These are phyloP conservation scores for Populus alba DNA, from an alignment of 345 rosid genomes.

Conservation along the genomic window DNA sequence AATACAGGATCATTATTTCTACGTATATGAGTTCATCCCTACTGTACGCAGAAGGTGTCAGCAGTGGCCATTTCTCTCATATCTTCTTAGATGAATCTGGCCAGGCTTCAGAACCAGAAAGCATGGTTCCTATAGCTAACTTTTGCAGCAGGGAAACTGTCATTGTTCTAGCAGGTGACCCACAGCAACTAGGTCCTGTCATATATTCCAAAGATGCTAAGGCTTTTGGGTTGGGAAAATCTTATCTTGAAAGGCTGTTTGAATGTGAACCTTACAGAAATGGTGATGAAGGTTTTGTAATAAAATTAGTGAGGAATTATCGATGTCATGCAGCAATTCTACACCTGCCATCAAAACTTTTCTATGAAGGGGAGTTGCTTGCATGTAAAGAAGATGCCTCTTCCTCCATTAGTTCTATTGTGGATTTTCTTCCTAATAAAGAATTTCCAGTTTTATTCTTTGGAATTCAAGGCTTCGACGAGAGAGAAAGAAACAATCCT, in stretches of 20 bases:
- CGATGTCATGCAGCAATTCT: conserved; percentile 76
- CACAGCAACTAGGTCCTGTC: conserved; percentile 86
- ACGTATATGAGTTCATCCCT: conserved; percentile 80
- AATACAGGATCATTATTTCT: conserved; percentile 58
- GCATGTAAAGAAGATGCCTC: conserved; percentile 59
- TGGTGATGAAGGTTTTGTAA: conserved; percentile 57
- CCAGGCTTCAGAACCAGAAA: conserved; percentile 92
- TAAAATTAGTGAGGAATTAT: conserved; percentile 67
- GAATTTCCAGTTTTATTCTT: conserved; percentile 70
- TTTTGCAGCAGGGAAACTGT: conserved; percentile 59
- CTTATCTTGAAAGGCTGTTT: conserved; percentile 72
- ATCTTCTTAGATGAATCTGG: conserved; percentile 86
- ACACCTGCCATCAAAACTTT: conserved; percentile 69
- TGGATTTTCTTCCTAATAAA: conserved; percentile 56
- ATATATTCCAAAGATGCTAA: conserved; percentile 65
- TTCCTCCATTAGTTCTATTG: conserved; percentile 31
- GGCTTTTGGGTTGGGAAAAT: conserved; percentile 55
- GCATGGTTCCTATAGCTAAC: conserved; percentile 64
- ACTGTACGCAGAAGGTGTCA: conserved; percentile 63
- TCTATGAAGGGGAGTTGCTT: conserved; percentile 70
- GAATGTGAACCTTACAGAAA: conserved; percentile 49
- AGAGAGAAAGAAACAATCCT: conserved; percentile 86
- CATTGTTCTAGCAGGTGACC: conserved; percentile 90
- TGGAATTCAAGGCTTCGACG: conserved; percentile 88
- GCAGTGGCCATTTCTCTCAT: conserved; percentile 78